Evolutionary conservation across 345 rosid species (phyloP), one percentile per base, ranked within the genome.

Genomic region (Populus alba): DNA sequence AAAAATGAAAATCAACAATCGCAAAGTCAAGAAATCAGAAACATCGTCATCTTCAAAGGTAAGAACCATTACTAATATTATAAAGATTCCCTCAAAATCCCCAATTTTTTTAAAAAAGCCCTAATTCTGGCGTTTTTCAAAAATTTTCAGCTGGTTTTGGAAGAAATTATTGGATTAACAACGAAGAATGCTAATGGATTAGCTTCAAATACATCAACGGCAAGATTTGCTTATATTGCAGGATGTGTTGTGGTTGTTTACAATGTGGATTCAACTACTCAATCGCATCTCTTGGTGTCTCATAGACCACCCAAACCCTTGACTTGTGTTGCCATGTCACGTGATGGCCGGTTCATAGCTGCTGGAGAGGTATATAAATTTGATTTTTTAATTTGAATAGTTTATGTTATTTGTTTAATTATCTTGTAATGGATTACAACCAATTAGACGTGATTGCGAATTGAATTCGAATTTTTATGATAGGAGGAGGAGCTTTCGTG

Each of bases 161-260:
- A 89, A 83, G 92, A 91, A 83, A 82, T 90, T 6, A 86, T 92
- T 76, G 98, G 98, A 45, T 82, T 92, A 76, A 94, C 93, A 18
- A 80, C 88, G 18, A 90, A 83, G 81, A 90, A 87, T 27, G 84
- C 89, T 67, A 94, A 87, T 23, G 98, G 95, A 62, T 80, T 94
- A 78, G 91, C 95, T 8, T 89, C 92, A 1, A 87, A 59, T 69
- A 71, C 83, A 8, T 83, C 81, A 16, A 84, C 82, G 18, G 55
- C 87, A 8, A 86, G 74, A 39, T 91, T 90, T 67, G 92, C 81
- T 63, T 94, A 94, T 78, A 78, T 89, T 47, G 98, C 97, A 0
- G 98, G 97, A 43, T 94, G 97, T 39, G 97, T 89, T 53, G 92
- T 82, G 83, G 97, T 92, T 78, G 84, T 87, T 72, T 90, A 87